Conservation (phyloP, 257 asterid species). For the Primulina eburnea region DNA sequence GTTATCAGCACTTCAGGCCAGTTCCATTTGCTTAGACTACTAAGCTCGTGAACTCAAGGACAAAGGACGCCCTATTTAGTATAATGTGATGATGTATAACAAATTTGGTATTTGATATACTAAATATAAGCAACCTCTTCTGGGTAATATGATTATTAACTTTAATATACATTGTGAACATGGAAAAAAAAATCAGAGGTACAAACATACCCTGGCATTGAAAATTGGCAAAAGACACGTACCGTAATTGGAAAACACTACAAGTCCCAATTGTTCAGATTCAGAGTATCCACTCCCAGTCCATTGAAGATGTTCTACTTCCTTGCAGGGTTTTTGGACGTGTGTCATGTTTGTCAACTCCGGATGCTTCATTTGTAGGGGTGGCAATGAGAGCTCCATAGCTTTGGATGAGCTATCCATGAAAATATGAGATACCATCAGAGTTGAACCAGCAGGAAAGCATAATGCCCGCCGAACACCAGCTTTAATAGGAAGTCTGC, state of each 20-base stretch:
- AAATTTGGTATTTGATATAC: too few species aligned
- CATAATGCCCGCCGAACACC: conserved; percentile 76
- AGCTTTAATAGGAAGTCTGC: conserved; percentile 70
- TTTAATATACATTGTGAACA: too few species aligned
- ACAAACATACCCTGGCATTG: conserved; percentile 6
- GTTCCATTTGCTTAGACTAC: too few species aligned
- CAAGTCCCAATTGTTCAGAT: conserved; percentile 31
- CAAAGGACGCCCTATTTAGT: too few species aligned
- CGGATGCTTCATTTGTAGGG: conserved; percentile 36
- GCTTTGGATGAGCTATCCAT: conserved; percentile 34
- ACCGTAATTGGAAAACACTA: conserved; percentile 32
- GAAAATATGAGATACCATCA: conserved; percentile 66
- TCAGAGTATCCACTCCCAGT: conserved; percentile 30
- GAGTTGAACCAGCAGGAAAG: conserved; percentile 89
- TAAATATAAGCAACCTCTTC: too few species aligned
- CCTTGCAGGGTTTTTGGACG: conserved; percentile 31
- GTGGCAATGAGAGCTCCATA: conserved; percentile 28
- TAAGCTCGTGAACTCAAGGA: too few species aligned
- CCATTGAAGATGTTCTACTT: conserved; percentile 26
- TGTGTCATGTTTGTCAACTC: conserved; percentile 25
- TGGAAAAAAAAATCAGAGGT: too few species aligned
- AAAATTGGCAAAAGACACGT: conserved; percentile 18
- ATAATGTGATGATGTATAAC: too few species aligned
- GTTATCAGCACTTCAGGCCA: too few species aligned
- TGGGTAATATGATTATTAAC: too few species aligned